These are phyloP conservation scores for Ustilago cynodontis DNA, from an alignment of 1,284 basidiomycete species.

Conservation along the genomic window DNA sequence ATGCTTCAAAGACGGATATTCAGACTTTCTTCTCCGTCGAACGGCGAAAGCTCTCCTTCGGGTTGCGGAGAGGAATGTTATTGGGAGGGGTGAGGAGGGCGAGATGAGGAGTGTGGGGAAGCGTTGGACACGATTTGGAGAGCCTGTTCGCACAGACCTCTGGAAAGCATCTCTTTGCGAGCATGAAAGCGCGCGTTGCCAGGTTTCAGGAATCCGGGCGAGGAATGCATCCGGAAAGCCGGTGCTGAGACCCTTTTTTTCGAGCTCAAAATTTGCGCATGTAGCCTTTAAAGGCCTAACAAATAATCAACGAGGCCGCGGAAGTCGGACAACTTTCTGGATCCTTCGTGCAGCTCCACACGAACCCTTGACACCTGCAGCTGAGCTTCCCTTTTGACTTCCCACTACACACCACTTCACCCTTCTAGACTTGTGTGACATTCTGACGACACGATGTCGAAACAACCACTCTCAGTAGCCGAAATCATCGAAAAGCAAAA, in stretches of 20 bases:
- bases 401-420: background rate
- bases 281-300: background rate
- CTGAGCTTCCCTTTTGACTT: background rate
- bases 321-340: constrained; percentile 9
- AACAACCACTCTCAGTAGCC: constrained; percentile 58
- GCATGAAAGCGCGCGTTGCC: background rate
- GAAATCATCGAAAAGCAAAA: constrained; percentile 58
- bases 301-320: background rate
- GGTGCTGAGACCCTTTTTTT: background rate
- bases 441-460: constrained; percentile 26
- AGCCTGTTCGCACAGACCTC: background rate
- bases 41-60: background rate
- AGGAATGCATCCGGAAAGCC: constrained; percentile 12
- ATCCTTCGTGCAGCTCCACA: constrained; percentile 9
- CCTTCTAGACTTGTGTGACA: background rate
- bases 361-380: background rate
- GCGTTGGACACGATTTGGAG: background rate
- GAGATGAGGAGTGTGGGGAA: background rate
- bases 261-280: background rate
- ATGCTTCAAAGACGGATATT: background rate
- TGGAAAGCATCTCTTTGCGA: background rate
- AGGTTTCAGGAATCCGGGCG: background rate
- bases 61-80: background rate
- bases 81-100: background rate
- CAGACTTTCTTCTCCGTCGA: background rate